Conservation (phyloP, 352 stramenopile species). For the Nothophytophthora sp. region DNA sequence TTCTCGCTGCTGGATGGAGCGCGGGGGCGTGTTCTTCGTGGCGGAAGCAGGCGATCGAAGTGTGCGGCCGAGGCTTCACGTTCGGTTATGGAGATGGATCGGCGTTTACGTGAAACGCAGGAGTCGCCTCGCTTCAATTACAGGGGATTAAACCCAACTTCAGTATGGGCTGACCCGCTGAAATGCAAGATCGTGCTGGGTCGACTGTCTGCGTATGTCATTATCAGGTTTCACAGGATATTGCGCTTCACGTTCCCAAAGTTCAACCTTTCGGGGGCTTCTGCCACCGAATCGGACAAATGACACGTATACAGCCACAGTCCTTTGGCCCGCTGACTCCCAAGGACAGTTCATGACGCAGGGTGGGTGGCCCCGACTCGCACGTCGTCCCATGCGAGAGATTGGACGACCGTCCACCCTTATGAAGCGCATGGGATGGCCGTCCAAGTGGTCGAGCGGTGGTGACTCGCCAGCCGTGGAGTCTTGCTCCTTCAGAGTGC, state of each 20-base stretch:
- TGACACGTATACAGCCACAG: not conserved
- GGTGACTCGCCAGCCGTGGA: too few relatives aligned
- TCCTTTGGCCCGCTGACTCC: too few relatives aligned
- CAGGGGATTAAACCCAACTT: not conserved
- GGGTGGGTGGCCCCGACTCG: too few relatives aligned
- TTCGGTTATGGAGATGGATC: slow-evolving; percentile 27
- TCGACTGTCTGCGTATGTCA: slow-evolving; percentile 3
- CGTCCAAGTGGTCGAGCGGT: too few relatives aligned
- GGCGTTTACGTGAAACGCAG: slow-evolving; percentile 35
- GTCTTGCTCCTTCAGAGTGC: too few relatives aligned
- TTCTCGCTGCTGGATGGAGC: slow-evolving; percentile 14
- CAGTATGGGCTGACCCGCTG: slow-evolving; percentile 11
- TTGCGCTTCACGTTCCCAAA: slow-evolving; percentile 29
- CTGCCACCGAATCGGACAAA: not conserved
- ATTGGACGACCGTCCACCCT: too few relatives aligned
- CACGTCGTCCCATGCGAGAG: too few relatives aligned
- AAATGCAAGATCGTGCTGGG: slow-evolving; percentile 30
- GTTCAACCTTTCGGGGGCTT: not conserved
- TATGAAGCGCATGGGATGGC: too few relatives aligned
- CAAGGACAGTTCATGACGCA: too few relatives aligned
- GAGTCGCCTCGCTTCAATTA: slow-evolving; percentile 1
- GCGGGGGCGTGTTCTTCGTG: slow-evolving; percentile 8
- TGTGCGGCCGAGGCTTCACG: slow-evolving; percentile 28
- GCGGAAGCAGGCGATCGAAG: slow-evolving; percentile 12
- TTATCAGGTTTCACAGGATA: slow-evolving; percentile 16